Evolutionary conservation across 176 grass and related monocot genomes (phyloP).

Genomic region (Raddia guianensis): DNA sequence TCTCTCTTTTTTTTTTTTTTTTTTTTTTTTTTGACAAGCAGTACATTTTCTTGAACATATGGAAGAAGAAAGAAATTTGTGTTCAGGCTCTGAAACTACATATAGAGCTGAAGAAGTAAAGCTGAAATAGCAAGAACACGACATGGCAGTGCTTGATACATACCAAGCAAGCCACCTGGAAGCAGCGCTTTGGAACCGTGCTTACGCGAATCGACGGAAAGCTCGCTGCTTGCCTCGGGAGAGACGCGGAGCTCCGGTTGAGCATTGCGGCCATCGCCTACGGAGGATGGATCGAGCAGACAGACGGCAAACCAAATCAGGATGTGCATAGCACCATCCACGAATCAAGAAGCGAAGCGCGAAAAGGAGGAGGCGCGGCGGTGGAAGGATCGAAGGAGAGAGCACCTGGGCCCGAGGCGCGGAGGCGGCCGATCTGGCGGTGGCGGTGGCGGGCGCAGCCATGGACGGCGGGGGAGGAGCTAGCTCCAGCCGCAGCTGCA

Average conservation of each 20-base stretch:
- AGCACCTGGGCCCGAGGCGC: constrained; percentile 30
- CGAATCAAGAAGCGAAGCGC: constrained; percentile 1
- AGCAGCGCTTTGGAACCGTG: constrained; percentile 31
- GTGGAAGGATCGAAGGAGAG: background rate
- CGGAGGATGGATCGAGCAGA: background rate
- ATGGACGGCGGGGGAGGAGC: background rate
- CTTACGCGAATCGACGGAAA: constrained; percentile 33
- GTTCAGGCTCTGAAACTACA: background rate
- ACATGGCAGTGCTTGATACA: background rate
- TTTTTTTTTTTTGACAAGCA: too few species aligned
- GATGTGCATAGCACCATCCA: too few species aligned
- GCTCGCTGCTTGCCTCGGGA: constrained; percentile 37
- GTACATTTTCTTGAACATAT: background rate
- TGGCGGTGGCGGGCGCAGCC: constrained; percentile 28
- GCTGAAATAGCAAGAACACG: background rate
- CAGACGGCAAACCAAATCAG: background rate
- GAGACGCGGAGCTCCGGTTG: constrained; percentile 22
- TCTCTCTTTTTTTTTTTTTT: too few species aligned
- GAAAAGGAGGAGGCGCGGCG: too few species aligned
- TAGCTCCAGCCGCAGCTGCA: background rate
- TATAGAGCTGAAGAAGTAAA: background rate
- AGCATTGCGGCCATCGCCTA: constrained; percentile 37
- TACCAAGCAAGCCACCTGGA: constrained; percentile 54
- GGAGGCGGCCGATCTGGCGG: constrained; percentile 15
- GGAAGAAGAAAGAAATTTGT: background rate